Evolutionary conservation across 2,329 filamentous ascomycete species (phyloP), one percentile per base, ranked within the genome.

Genomic region (Aspergillus sp.): DNA sequence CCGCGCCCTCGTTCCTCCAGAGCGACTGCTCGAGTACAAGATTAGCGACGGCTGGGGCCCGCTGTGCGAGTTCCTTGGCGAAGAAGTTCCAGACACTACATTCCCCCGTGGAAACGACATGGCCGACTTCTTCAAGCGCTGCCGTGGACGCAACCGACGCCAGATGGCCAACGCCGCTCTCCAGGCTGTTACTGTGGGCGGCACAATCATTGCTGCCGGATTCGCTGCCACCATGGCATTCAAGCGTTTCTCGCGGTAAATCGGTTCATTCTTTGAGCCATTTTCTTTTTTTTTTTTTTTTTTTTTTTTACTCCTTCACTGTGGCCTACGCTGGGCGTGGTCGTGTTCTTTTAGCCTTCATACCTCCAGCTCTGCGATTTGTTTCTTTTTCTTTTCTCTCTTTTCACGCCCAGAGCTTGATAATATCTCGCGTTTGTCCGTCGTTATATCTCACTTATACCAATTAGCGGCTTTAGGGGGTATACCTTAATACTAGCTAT

Each of bases 111-210:
- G 79, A 41, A 83, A 83, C 66, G 80, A 82, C 68, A 81, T 81
- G 58, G 79, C 80, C 66, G 76, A 81, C 59, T 84, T 84, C 69
- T 81, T 83, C 63, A 79, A 80, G 64, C 77, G 81, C 63, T 84
- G 81, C 73, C 76, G 77, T 57, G 77, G 73, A 48, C 75, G 82
- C 46, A 84, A 84, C 71, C 75, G 79, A 61, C 79, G 79, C 66
- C 82, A 84, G 68, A 83, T 84, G 80, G 76, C 81, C 72, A 84
- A 84, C 64, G 79, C 79, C 39, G 73, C 80, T 50, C 74, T 83
- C 66, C 78, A 82, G 60, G 79, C 78, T 17, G 69, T 81, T 48
- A 79, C 81, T 12, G 76, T 82, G 54, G 79, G 80, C 21, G 77
- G 80, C 31, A 74, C 78, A 17, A 61, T 83, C 12, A 68, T 82